These are phyloP conservation scores for Biscogniauxia sp. DNA, from an alignment of 2,329 filamentous ascomycete genomes.

Conservation along the genomic window DNA sequence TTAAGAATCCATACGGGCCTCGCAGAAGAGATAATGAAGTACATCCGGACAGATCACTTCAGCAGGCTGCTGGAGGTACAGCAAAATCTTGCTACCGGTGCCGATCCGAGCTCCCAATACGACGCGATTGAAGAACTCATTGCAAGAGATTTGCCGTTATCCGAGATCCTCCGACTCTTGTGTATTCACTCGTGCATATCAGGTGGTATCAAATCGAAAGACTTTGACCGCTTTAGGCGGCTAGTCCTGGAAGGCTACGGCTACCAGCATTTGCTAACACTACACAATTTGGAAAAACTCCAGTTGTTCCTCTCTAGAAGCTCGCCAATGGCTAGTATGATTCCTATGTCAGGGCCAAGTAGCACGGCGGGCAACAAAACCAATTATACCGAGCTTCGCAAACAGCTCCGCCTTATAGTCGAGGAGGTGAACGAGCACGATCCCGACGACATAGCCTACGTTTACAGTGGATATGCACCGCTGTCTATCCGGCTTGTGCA, in stretches of 20 bases:
- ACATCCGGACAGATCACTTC: constrained; percentile 87
- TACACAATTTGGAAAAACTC: constrained; percentile 84
- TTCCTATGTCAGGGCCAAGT: constrained; percentile 66
- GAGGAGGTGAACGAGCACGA: constrained; percentile 96
- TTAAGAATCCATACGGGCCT: constrained; percentile 89
- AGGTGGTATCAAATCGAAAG: constrained; percentile 82
- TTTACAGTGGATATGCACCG: constrained; percentile 95
- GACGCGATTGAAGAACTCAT: constrained; percentile 95
- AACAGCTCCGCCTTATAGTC: constrained; percentile 82
- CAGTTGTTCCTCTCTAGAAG: constrained; percentile 77
- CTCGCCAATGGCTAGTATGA: constrained; percentile 76
- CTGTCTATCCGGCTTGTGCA: constrained; percentile 89
- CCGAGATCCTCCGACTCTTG: constrained; percentile 78
- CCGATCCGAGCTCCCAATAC: constrained; percentile 84
- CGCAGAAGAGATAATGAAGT: constrained; percentile 92
- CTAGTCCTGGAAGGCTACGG: constrained; percentile 90
- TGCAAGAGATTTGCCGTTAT: constrained; percentile 75
- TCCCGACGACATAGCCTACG: constrained; percentile 93
- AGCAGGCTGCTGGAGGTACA: constrained; percentile 87
- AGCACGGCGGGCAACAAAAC: constrained; percentile 67
- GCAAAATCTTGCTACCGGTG: constrained; percentile 88
- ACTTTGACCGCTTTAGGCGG: constrained; percentile 85
- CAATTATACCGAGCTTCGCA: constrained; percentile 86
- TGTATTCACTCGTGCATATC: constrained; percentile 90
- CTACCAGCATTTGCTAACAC: constrained; percentile 88